Base-by-base conservation (phyloP, 2,329 filamentous ascomycete species). In the Penicillium sp. region DNA sequence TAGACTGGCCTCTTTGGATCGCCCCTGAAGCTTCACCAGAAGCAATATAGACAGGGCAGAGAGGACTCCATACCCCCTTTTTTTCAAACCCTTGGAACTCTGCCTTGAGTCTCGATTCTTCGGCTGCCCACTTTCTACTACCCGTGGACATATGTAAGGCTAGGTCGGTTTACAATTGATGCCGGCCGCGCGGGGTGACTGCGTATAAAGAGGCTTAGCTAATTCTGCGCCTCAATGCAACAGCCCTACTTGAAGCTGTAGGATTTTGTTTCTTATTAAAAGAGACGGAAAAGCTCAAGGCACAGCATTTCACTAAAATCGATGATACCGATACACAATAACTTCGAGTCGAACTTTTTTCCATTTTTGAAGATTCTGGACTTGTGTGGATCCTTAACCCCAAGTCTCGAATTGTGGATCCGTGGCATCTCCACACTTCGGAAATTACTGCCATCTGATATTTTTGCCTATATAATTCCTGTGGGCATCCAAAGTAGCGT, bases 201-300 rank as follows among this genome's bases (percentile, higher is more conserved):
- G 33, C 40, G 47, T 43, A 17, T 37, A 40, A 50, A 50, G 57
- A 57, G 60, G 60, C 61, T 61, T 52, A 61, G 60, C 44, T 40
- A 17, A 41, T 44, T 19, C 22, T 54, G 46, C 52, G 38, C 38
- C 53, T 53, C 51, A 19, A n/a, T 37, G 37, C 38, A 38, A 38
- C 25, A 41, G 10, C 35, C n/a, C 11, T 48, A 22, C 16, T 2
- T n/a, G 9, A 35, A 16, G 14, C 28, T 22, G 28, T 31, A n/a
- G 11, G 4, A 8, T 31, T 25, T 25, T 41, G 0, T 25, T 41
- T 35, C 2, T 41, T 54, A 36, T 41, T 54, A 51, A 51, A 51
- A 55, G 45, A 55, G 47, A 55, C 28, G 4, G 7, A 22, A 38
- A 4, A 16, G 7, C 7, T 31, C 7, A 7, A 17, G 7, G 11